Conservation (phyloP, 2,329 filamentous ascomycete genomes). For the Phialophora tarda region DNA sequence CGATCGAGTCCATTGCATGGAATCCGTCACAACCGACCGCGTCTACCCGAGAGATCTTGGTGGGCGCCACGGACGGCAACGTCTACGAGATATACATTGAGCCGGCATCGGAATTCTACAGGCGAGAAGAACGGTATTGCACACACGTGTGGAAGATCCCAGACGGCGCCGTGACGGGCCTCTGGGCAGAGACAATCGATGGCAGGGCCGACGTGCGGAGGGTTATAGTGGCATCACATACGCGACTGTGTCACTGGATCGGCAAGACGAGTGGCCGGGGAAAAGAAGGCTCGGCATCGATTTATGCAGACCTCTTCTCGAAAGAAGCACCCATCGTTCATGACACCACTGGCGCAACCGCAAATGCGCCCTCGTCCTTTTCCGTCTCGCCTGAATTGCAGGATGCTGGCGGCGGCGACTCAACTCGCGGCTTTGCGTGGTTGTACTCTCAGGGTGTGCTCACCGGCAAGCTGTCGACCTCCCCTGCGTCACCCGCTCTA, state of each 20-base stretch:
- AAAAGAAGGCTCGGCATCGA: slow-evolving; percentile 78
- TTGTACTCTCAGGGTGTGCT: slow-evolving; percentile 84
- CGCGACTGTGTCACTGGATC: slow-evolving; percentile 77
- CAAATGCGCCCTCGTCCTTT: slow-evolving; percentile 68
- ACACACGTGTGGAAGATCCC: slow-evolving; percentile 81
- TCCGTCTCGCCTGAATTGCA: slow-evolving; percentile 76
- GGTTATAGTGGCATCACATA: slow-evolving; percentile 79
- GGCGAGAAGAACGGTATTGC: slow-evolving; percentile 90
- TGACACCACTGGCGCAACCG: slow-evolving; percentile 68
- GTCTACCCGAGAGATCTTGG: slow-evolving; percentile 89
- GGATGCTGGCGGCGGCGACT: slow-evolving; percentile 53
- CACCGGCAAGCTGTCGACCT: slow-evolving; percentile 76
- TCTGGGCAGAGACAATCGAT: slow-evolving; percentile 78
- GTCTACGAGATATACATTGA: slow-evolving; percentile 96
- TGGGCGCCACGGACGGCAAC: slow-evolving; percentile 91
- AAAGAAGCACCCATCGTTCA: slow-evolving; percentile 78
- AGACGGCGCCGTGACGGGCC: slow-evolving; percentile 80
- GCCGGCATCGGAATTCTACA: slow-evolving; percentile 91
- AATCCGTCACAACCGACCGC: slow-evolving; percentile 91
- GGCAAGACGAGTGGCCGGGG: slow-evolving; percentile 75
- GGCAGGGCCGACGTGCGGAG: slow-evolving; percentile 74
- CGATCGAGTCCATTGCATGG: slow-evolving; percentile 91
- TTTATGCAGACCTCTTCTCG: slow-evolving; percentile 88
- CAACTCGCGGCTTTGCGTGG: slow-evolving; percentile 80
- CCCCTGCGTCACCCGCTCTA: slow-evolving; percentile 66